These are phyloP conservation scores for Didymella sp. DNA, from an alignment of 2,329 filamentous ascomycete genomes.

Conservation along the genomic window DNA sequence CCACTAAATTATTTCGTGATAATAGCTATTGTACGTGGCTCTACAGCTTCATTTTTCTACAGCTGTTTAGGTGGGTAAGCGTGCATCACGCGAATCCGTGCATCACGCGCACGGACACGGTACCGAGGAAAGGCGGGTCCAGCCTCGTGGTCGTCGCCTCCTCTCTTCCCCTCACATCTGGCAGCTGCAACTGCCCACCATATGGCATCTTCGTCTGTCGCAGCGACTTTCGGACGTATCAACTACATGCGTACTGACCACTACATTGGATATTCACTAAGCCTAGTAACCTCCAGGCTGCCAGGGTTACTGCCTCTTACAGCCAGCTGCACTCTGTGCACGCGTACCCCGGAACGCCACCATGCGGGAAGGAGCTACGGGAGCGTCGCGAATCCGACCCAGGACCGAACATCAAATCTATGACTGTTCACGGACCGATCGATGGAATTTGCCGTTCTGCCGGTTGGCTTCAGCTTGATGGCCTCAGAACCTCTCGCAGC, in stretches of 20 bases:
- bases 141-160: constrained; percentile 2
- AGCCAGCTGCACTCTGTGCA: background rate
- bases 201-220: background rate
- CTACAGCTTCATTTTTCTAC: too few species aligned
- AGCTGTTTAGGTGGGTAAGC: too few species aligned
- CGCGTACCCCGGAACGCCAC: constrained; percentile 8
- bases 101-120: too few species aligned
- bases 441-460: background rate
- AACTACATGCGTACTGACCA: too few species aligned
- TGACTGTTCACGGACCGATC: background rate
- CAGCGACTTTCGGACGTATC: background rate
- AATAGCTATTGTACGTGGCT: too few species aligned
- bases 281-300: too few species aligned
- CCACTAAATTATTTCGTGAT: too few species aligned
- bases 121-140: background rate
- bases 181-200: background rate
- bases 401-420: constrained; percentile 2
- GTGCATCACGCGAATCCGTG: too few species aligned
- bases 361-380: constrained; percentile 8
- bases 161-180: background rate
- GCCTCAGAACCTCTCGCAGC: too few species aligned
- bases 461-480: background rate
- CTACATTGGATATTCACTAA: too few species aligned
- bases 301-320: background rate
- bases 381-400: constrained; percentile 9